Evolutionary conservation across 2,329 filamentous ascomycete genomes (phyloP).

Genomic region (Apiospora rasikravindrae): DNA sequence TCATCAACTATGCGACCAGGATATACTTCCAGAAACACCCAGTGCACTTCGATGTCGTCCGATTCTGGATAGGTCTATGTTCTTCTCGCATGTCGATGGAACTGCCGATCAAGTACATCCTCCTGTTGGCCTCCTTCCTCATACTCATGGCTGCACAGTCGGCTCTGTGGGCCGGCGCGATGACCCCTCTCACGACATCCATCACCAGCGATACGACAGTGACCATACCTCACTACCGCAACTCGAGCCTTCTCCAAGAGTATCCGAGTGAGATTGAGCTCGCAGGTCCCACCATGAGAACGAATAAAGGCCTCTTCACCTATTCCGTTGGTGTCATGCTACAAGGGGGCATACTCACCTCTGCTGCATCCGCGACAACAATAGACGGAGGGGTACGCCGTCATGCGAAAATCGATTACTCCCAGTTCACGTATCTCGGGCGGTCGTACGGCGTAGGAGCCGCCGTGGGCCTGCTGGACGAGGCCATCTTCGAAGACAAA

Average conservation of each 20-base stretch:
- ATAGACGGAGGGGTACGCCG: neutral
- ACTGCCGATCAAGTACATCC: neutral
- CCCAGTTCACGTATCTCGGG: neutral
- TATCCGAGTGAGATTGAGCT: neutral
- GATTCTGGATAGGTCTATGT: neutral
- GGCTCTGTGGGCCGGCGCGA: neutral
- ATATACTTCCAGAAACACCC: neutral
- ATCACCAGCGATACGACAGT: neutral
- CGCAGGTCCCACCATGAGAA: neutral
- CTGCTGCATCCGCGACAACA: neutral
- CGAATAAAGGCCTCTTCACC: neutral
- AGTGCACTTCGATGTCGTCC: neutral
- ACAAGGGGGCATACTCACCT: neutral
- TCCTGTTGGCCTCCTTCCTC: neutral
- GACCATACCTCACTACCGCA: neutral
- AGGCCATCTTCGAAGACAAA: neutral
- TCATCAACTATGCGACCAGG: neutral
- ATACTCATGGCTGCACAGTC: neutral
- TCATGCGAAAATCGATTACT: neutral
- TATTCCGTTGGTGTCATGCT: neutral
- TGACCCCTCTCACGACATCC: neutral
- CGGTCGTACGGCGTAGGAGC: neutral
- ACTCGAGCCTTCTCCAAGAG: neutral
- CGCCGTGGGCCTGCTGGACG: neutral
- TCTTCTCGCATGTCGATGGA: neutral